Evolutionary conservation across 768 basidiomycete genomes (phyloP), one percentile per base, ranked within the genome.

Genomic region (Panellus pusillus): DNA sequence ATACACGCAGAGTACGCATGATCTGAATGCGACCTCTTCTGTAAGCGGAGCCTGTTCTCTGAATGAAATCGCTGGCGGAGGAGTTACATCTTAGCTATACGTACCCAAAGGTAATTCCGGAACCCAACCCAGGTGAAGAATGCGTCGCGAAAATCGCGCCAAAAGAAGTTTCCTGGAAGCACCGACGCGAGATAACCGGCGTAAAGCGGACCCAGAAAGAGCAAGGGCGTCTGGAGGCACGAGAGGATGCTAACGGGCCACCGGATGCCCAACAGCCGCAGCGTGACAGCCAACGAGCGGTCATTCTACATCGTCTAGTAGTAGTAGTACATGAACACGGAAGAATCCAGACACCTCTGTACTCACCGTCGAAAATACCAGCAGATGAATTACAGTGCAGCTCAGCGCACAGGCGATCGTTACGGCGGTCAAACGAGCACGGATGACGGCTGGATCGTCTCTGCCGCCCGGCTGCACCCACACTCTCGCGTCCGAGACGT

Each of bases 1-100:
- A 60, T 91, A 89, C 8, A 85, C 77, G 2, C 86, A 74, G 17
- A 97, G 74, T 27, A 96, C 79, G 66, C 92, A 94, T 0, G 90
- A 84, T 24, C 97, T 77, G 66, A 97, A 98, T 8, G 92, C 90
- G 20, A 97, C 53, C 69, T 98, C 96, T 72, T 99, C 96, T 0
- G 95, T 95, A 31, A 94, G 69, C 0, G 96, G 96, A 4, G 80
- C 94, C 93, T 94, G 54, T 44, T 35, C 41, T 7, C 27, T n/a
- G 32, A 9, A 19, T 45, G n/a, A 50, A 46, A 28, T 14, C 27
- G 38, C 44, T 44, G 27, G 12, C 6, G 11, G 18, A 51, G 17
- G 53, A 59, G 52, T 36, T 11, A 48, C 41, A 27, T 7, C 18
- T 1, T 12, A 67, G 24, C 24, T 24, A 24, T 24, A 24, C 76